Conservation (phyloP, 345 rosid genomes). For the Salix dunnii region DNA sequence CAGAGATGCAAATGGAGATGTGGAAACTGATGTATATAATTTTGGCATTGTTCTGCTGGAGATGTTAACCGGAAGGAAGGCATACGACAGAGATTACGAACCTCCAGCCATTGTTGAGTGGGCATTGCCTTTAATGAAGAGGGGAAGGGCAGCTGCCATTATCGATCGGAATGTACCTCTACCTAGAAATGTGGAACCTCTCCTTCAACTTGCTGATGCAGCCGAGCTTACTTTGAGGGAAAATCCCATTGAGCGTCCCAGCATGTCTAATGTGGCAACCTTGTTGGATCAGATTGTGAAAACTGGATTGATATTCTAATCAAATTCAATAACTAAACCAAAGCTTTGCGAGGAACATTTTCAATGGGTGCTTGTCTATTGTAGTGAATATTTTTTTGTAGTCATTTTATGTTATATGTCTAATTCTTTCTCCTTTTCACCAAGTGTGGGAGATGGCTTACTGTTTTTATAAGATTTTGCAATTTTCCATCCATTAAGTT, state of each 20-base stretch:
- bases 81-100: constrained; percentile 54
- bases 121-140: constrained; percentile 63
- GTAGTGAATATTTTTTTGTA: background rate
- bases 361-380: background rate
- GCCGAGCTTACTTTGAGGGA: constrained; percentile 66
- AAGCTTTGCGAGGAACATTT: background rate
- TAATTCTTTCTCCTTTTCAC: background rate
- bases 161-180: constrained; percentile 56
- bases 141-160: constrained; percentile 60
- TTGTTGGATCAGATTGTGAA: constrained; percentile 64
- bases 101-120: constrained; percentile 68
- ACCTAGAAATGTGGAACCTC: constrained; percentile 81
- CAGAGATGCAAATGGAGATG: constrained; percentile 45
- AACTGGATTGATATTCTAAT: constrained; percentile 59
- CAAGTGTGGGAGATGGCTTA: background rate
- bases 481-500: background rate
- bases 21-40: constrained; percentile 56
- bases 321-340: background rate
- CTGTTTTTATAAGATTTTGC: background rate
- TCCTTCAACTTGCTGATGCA: constrained; percentile 73
- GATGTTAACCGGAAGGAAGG: constrained; percentile 82
- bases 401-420: background rate
- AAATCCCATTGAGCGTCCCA: constrained; percentile 65
- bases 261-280: constrained; percentile 51
- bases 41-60: constrained; percentile 73